phyloP scores from a whole-genome alignment of 495 filamentous ascomycete species.

The Daldinia decipiens region DNA sequence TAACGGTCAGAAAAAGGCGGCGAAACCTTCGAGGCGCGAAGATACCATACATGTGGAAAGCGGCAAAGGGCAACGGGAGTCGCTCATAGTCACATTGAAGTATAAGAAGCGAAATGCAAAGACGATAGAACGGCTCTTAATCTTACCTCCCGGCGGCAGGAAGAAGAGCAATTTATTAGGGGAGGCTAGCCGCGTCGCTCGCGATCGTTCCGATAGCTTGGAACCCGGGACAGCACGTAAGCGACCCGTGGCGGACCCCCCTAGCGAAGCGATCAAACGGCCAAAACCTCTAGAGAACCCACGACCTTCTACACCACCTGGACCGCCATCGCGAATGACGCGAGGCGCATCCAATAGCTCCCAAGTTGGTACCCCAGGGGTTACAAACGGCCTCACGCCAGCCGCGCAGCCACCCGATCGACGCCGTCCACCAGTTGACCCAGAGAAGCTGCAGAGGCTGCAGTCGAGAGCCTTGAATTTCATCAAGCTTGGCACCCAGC shows the following conservation, averaged over 20 bases:
- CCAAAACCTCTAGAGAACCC: slow-evolving; percentile 43
- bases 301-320: slow-evolving; percentile 56
- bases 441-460: slow-evolving; percentile 41
- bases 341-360: slow-evolving; percentile 60
- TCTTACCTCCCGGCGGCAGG: slow-evolving; percentile 50
- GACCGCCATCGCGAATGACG: slow-evolving; percentile 58
- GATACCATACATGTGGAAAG: slow-evolving; percentile 46
- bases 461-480: slow-evolving; percentile 44
- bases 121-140: slow-evolving; percentile 55
- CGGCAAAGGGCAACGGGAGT: slow-evolving; percentile 44
- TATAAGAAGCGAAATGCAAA: slow-evolving; percentile 56
- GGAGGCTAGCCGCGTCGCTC: slow-evolving; percentile 44
- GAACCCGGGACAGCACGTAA: slow-evolving; percentile 57
- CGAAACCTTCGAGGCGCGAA: slow-evolving; percentile 44
- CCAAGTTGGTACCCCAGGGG: slow-evolving; percentile 54
- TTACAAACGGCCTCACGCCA: slow-evolving; percentile 52
- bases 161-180: slow-evolving; percentile 53
- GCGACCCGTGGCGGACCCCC: slow-evolving; percentile 52
- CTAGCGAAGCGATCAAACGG: slow-evolving; percentile 47
- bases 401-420: slow-evolving; percentile 50
- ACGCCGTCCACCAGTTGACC: slow-evolving; percentile 37
- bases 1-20: slow-evolving; percentile 52
- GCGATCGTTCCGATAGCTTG: slow-evolving; percentile 52
- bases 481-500: slow-evolving; percentile 49
- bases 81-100: slow-evolving; percentile 49